A percentile compares a stretch with the other conserved stretches of the same genome.
These are phyloP conservation scores for Xylariales sp. DNA, from an alignment of 2,329 filamentous ascomycete species.

Conservation along the genomic window DNA sequence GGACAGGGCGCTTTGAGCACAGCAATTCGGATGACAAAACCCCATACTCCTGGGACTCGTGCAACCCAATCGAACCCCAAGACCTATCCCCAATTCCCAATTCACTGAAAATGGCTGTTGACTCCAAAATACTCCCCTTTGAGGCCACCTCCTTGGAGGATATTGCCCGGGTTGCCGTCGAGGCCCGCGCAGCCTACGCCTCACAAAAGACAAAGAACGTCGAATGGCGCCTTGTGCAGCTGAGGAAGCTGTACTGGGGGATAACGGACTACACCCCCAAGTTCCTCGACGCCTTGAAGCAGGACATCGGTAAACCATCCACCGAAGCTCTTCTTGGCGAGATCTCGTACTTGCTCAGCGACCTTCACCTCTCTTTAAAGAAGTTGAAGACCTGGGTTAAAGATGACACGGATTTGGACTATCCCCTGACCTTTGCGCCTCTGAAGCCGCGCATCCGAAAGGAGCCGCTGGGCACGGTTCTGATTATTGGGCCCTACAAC, in stretches of 20 bases:
- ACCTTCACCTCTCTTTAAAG: constrained; percentile 81
- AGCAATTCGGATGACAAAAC: too few species aligned
- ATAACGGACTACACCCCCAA: constrained; percentile 80
- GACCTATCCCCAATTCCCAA: constrained; percentile 3
- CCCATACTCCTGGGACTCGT: background rate
- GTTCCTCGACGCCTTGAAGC: constrained; percentile 78
- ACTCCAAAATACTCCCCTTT: constrained; percentile 60
- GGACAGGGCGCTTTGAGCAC: too few species aligned
- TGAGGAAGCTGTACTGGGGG: constrained; percentile 95
- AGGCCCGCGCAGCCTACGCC: constrained; percentile 75
- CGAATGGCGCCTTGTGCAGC: constrained; percentile 83
- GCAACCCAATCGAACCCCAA: background rate
- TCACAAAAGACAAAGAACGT: constrained; percentile 85
- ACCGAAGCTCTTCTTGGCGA: constrained; percentile 82
- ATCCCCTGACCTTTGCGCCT: constrained; percentile 73
- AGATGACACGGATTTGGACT: constrained; percentile 80
- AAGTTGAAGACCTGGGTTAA: constrained; percentile 85
- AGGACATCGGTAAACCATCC: constrained; percentile 81
- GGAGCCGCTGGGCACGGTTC: constrained; percentile 84
- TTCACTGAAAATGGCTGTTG: constrained; percentile 54
- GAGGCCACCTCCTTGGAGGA: constrained; percentile 72
- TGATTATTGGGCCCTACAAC: constrained; percentile 95
- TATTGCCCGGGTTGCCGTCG: constrained; percentile 71
- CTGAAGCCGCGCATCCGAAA: constrained; percentile 83
- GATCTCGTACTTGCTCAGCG: constrained; percentile 81